These are phyloP conservation scores for Viridothelium virens DNA, from an alignment of 495 filamentous ascomycete species.

Conservation along the genomic window DNA sequence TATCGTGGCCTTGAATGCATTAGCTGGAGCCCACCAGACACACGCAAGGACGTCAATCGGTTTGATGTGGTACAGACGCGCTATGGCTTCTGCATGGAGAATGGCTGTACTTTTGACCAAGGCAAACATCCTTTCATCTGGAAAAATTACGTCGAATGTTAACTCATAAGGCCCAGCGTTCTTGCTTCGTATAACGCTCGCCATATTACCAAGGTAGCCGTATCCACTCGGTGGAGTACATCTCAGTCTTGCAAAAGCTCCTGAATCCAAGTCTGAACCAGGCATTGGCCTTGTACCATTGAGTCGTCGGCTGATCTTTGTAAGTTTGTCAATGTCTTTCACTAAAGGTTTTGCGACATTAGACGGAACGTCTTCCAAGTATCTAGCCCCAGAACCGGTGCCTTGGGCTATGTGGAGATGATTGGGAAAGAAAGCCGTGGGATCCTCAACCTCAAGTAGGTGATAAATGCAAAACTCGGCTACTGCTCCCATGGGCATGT, in stretches of 20 bases:
- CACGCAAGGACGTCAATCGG: neutral
- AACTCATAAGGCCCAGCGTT: neutral
- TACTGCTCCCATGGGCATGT: neutral
- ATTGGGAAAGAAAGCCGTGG: neutral
- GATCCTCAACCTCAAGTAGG: neutral
- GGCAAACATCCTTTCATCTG: neutral
- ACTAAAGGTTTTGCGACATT: neutral
- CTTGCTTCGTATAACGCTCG: neutral
- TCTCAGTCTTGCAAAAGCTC: neutral
- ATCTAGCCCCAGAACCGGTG: neutral
- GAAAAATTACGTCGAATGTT: neutral
- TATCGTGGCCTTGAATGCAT: neutral
- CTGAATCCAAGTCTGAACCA: neutral
- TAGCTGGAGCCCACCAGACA: neutral
- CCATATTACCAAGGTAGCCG: neutral
- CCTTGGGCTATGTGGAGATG: neutral
- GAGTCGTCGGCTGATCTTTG: neutral
- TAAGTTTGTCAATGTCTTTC: neutral
- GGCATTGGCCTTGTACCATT: neutral
- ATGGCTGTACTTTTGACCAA: neutral
- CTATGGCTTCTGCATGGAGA: neutral
- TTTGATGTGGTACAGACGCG: neutral
- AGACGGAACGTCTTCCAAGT: neutral
- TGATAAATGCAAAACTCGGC: neutral
- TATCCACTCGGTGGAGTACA: neutral